These are phyloP conservation scores for Sporothrix phasma DNA, from an alignment of 2,329 filamentous ascomycete genomes.

Conservation along the genomic window DNA sequence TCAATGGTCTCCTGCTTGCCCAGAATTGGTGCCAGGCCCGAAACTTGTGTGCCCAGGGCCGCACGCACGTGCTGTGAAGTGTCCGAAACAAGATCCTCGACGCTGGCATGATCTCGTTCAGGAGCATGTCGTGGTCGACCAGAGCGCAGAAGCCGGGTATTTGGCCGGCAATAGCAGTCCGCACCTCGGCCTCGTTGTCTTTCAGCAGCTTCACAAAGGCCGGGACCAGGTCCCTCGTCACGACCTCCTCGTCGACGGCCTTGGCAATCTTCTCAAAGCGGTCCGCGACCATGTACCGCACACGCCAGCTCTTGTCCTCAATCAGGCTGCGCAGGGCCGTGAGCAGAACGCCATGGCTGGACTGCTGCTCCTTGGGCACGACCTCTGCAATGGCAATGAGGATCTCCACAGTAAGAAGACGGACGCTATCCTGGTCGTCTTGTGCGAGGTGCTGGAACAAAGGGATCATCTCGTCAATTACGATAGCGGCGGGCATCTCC, in stretches of 20 bases:
- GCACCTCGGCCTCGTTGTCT: constrained; percentile 94
- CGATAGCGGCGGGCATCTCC: constrained; percentile 82
- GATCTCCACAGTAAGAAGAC: constrained; percentile 89
- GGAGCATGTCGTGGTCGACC: constrained; percentile 74
- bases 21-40: constrained; percentile 88
- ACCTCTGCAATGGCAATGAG: constrained; percentile 94
- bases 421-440: constrained; percentile 96
- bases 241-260: constrained; percentile 93
- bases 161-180: constrained; percentile 92
- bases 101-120: constrained; percentile 93
- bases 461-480: constrained; percentile 98
- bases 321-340: constrained; percentile 87
- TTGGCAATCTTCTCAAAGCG: constrained; percentile 99
- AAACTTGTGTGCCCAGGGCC: constrained; percentile 91
- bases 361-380: constrained; percentile 95
- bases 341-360: constrained; percentile 86
- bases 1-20: constrained; percentile 98
- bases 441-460: constrained; percentile 93
- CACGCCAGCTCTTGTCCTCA: constrained; percentile 98
- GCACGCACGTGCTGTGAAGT: constrained; percentile 94
- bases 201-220: constrained; percentile 97
- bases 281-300: constrained; percentile 98
- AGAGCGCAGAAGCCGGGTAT: constrained; percentile 94
- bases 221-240: constrained; percentile 85
- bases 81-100: constrained; percentile 94